Evolutionary conservation across 2,329 filamentous ascomycete genomes (phyloP).

Genomic region (Sphaerulina musiva): DNA sequence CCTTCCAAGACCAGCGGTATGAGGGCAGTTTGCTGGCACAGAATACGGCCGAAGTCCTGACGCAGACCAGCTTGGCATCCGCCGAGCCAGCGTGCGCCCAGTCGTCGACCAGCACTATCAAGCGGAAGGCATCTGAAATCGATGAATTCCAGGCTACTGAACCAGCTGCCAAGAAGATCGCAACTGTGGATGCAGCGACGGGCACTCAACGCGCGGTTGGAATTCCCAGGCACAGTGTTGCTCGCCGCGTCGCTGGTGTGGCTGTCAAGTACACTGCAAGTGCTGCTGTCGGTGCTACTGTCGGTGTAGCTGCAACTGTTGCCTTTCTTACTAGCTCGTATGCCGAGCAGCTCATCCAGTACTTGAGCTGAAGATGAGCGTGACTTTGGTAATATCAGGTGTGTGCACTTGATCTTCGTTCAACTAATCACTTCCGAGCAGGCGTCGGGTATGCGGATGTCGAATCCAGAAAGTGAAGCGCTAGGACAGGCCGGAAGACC

Average conservation of each 20-base stretch:
- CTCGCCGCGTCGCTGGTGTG: conserved; percentile 10
- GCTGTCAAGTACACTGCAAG: conserved; percentile 19
- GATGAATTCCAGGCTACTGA: conserved; percentile 3
- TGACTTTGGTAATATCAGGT: neutral
- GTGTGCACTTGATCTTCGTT: neutral
- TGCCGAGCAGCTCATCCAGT: conserved; percentile 24
- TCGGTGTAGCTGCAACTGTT: conserved; percentile 23
- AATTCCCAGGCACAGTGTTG: neutral
- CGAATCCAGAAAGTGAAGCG: neutral
- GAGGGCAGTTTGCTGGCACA: neutral
- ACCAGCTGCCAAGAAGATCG: conserved; percentile 14
- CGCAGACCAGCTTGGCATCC: neutral
- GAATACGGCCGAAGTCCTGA: neutral
- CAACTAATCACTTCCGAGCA: neutral
- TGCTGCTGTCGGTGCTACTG: conserved; percentile 20
- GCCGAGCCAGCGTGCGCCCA: neutral
- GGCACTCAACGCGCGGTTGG: conserved; percentile 7
- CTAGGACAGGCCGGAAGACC: no score
- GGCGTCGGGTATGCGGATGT: neutral
- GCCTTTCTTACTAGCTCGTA: conserved; percentile 27
- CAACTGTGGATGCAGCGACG: conserved; percentile 1
- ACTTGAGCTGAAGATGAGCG: conserved; percentile 13
- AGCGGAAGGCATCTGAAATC: conserved; percentile 25
- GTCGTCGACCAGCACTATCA: conserved; percentile 7
- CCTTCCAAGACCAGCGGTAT: neutral